These are phyloP conservation scores for Tulasnella sp. DNA, from an alignment of 768 basidiomycete genomes.

Conservation along the genomic window DNA sequence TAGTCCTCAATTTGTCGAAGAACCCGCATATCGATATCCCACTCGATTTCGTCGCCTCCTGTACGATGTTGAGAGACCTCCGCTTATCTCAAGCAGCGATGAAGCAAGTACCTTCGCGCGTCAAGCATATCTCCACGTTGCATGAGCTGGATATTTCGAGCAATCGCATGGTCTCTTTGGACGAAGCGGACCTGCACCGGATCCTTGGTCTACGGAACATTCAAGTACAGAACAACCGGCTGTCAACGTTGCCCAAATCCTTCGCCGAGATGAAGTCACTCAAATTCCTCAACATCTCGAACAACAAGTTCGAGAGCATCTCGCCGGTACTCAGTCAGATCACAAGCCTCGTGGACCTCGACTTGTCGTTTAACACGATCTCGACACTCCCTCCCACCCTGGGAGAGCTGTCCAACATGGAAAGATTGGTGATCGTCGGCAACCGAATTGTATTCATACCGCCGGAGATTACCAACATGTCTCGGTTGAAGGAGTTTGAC, in stretches of 20 bases:
- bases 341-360: conserved; percentile 71
- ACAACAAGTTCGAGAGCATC: conserved; percentile 82
- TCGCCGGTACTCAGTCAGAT: conserved; percentile 74
- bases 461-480: conserved; percentile 52
- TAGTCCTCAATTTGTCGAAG: conserved; percentile 80
- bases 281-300: conserved; percentile 83
- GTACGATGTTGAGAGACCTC: conserved; percentile 76
- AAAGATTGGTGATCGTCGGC: conserved; percentile 75
- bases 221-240: conserved; percentile 83
- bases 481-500: conserved; percentile 66
- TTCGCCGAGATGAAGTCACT: conserved; percentile 71
- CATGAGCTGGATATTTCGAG: conserved; percentile 82
- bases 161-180: conserved; percentile 85
- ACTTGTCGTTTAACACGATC: conserved; percentile 92
- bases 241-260: conserved; percentile 80
- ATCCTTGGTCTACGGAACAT: conserved; percentile 66
- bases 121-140: conserved; percentile 69
- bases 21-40: conserved; percentile 97
- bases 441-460: conserved; percentile 78
- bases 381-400: conserved; percentile 75
- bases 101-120: conserved; percentile 83
- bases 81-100: conserved; percentile 87
- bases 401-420: conserved; percentile 61
- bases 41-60: conserved; percentile 90
- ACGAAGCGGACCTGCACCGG: conserved; percentile 76